phyloP scores from a whole-genome alignment of 2,329 filamentous ascomycete species.

The Didymella exigua region DNA sequence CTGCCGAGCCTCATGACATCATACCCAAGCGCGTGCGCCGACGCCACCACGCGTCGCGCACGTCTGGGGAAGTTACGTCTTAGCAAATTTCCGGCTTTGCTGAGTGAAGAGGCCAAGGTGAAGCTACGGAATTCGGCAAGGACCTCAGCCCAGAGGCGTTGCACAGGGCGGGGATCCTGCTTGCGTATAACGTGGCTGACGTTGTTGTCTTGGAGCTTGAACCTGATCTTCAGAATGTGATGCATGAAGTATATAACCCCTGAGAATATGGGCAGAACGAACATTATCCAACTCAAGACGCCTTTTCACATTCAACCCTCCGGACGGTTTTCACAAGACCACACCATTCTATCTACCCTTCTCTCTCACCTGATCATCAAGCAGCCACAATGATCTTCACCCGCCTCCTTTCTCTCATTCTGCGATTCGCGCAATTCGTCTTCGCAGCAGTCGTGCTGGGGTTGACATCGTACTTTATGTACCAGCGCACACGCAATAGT shows the following conservation, averaged over 20 bases:
- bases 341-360: background rate
- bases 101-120: background rate
- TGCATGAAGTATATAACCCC: background rate
- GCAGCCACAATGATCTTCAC: constrained; percentile 41
- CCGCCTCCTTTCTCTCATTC: constrained; percentile 61
- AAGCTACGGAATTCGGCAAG: constrained; percentile 10
- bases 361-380: background rate
- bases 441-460: constrained; percentile 66
- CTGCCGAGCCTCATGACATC: constrained; percentile 17
- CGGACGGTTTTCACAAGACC: background rate
- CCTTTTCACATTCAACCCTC: background rate
- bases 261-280: background rate
- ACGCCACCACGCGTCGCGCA: constrained; percentile 13
- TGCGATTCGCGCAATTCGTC: constrained; percentile 68
- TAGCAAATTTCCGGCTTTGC: background rate
- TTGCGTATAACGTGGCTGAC: constrained; percentile 14
- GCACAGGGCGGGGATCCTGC: constrained; percentile 1
- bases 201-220: constrained; percentile 1
- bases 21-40: constrained; percentile 10
- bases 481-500: constrained; percentile 45
- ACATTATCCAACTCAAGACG: no score
- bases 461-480: constrained; percentile 32
- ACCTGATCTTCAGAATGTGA: background rate
- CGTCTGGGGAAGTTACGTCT: background rate
- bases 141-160: constrained; percentile 9